Conservation (phyloP, 768 basidiomycete species). For the Dictyophora rubrovolvata region DNA sequence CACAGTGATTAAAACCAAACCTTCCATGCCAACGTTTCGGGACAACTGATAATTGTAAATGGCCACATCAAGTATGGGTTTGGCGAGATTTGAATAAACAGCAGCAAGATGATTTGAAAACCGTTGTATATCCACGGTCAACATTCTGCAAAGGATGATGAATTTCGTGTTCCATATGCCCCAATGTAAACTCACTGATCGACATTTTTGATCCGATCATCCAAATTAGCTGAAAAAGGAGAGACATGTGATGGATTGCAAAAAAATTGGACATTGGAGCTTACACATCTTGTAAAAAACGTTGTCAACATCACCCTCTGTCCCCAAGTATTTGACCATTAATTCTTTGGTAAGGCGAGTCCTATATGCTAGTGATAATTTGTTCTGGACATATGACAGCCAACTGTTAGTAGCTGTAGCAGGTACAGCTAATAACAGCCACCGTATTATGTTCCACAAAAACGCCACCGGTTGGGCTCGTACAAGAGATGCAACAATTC, state of each 20-base stretch:
- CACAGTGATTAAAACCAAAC: slow-evolving; percentile 70
- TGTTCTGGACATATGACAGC: slow-evolving; percentile 89
- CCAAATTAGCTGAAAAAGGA: slow-evolving; percentile 64
- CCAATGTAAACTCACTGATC: slow-evolving; percentile 54
- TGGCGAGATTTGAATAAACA: slow-evolving; percentile 90
- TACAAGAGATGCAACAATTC: slow-evolving; percentile 92
- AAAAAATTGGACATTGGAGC: slow-evolving; percentile 16
- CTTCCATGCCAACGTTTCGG: slow-evolving; percentile 90
- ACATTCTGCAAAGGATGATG: slow-evolving; percentile 54
- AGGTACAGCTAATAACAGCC: slow-evolving; percentile 87
- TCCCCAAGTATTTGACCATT: slow-evolving; percentile 75
- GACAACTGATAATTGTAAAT: slow-evolving; percentile 94
- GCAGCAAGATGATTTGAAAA: slow-evolving; percentile 87
- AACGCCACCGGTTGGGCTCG: slow-evolving; percentile 73
- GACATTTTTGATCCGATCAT: slow-evolving; percentile 92
- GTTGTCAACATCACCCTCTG: slow-evolving; percentile 64
- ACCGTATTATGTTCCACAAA: slow-evolving; percentile 74
- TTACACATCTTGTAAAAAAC: slow-evolving; percentile 88
- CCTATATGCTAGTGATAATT: slow-evolving; percentile 81
- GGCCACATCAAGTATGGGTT: slow-evolving; percentile 85
- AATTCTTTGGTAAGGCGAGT: slow-evolving; percentile 79
- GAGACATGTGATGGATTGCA: neutral
- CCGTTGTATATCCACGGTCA: slow-evolving; percentile 90
- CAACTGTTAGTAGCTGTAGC: slow-evolving; percentile 91
- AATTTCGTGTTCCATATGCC: neutral